phyloP scores from a whole-genome alignment of 352 stramenopile genomes.

The Pythium periplocum region DNA sequence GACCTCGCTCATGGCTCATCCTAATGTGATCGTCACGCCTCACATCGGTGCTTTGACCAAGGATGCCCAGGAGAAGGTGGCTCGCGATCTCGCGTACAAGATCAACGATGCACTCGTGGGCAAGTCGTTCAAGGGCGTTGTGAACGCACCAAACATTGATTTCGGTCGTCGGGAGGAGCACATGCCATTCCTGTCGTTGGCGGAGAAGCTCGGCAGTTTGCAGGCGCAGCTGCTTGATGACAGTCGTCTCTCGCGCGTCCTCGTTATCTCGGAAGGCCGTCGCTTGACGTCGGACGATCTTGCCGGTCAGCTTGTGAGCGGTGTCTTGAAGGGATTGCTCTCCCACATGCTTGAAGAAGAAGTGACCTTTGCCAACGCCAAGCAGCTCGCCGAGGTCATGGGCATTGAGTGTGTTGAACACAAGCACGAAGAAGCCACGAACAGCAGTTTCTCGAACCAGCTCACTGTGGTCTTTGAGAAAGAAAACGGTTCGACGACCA shows the following conservation, averaged over 20 bases:
- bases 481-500: conserved; percentile 72
- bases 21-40: conserved; percentile 90
- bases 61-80: conserved; percentile 92
- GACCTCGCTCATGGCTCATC: conserved; percentile 79
- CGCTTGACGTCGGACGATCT: conserved; percentile 79
- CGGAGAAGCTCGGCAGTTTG: conserved; percentile 89
- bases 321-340: conserved; percentile 88
- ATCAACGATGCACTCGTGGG: conserved; percentile 90
- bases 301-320: conserved; percentile 78
- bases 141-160: conserved; percentile 95
- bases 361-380: conserved; percentile 88
- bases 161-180: conserved; percentile 76
- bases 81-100: conserved; percentile 87
- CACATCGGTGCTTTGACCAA: conserved; percentile 94
- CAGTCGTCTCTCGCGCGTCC: conserved; percentile 53
- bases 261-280: conserved; percentile 78
- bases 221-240: conserved; percentile 81
- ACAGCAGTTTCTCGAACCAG: conserved; percentile 84
- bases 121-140: conserved; percentile 90
- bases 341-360: conserved; percentile 89
- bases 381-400: conserved; percentile 81
- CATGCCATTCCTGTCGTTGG: conserved; percentile 83
- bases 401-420: conserved; percentile 88
- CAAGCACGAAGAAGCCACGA: conserved; percentile 75
- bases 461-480: conserved; percentile 91